Evolutionary conservation across 169 alveolate species (phyloP), one percentile per base, ranked within the genome.

Genomic region (Cardiosporidium cionae): DNA sequence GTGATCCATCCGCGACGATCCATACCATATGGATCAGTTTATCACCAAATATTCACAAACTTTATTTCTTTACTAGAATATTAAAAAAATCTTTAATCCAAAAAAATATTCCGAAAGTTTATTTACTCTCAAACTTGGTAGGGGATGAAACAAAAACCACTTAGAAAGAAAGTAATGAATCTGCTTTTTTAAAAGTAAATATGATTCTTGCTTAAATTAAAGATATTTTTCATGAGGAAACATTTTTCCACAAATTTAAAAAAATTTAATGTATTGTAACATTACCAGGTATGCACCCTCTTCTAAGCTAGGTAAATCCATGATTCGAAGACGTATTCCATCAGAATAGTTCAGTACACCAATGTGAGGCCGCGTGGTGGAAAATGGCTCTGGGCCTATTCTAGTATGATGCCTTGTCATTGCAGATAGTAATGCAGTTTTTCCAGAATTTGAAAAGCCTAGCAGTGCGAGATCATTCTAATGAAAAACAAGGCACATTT

Each of bases 361-460:
- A 23, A 74, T 27, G 62, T 72, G 76, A 3, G 86, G 86, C 44
- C 86, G 35, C 6, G 78, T 71, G 22, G 86, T 80, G 28, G 34
- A 65, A 36, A 65, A 58, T 16, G 69, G 73, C 37, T 69, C 82
- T 6, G 86, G 81, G 16, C 86, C 86, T 16, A 80, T 80, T 25
- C 80, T 68, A 7, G 86, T 72, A 58, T 74, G 78, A 28, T 74
- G 58, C 52, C 68, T 23, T 5, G 81, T 74, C 67, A 74, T 32
- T 6, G 81, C 81, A 0, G 81, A 62, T 6, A 64, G 68, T 16
- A 74, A 58, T 34, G 81, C 23, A 9, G 81, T 74, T n/a, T 74
- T 74, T 16, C 81, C 81, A 25, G 63, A 52, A 29, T 33, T 68
- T 52, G 66, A 64, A n/a, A 64, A 74, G 23, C 81, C 81, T 6